These are phyloP conservation scores for Ceriops zippeliana DNA, from an alignment of 345 rosid species.

Conservation along the genomic window DNA sequence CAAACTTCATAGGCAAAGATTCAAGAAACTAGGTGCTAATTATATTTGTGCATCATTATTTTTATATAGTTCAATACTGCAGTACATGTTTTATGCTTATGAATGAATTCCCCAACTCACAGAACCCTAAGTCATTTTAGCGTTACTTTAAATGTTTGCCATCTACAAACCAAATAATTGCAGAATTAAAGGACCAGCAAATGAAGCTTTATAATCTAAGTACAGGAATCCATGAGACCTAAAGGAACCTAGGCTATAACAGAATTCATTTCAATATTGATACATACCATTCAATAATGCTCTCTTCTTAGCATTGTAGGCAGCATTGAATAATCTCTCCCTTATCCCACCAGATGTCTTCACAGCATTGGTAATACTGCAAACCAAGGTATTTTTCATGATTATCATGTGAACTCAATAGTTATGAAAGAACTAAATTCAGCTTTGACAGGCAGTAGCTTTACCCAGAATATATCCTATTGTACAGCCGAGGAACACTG, in stretches of 20 bases:
- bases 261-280: constrained; percentile 8
- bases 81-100: neutral
- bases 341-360: constrained; percentile 72
- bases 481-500: constrained; percentile 95
- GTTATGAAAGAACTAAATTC: constrained; percentile 13
- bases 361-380: constrained; percentile 74
- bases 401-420: constrained; percentile 12
- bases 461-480: constrained; percentile 90
- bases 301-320: constrained; percentile 93
- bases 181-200: neutral
- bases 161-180: neutral
- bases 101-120: neutral
- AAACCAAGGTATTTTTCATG: constrained; percentile 23
- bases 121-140: too few species aligned
- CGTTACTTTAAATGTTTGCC: too few species aligned
- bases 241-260: neutral
- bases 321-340: constrained; percentile 86
- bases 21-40: too few species aligned
- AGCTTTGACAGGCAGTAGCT: constrained; percentile 20
- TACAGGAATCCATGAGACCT: neutral
- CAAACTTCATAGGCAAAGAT: too few species aligned
- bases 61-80: too few species aligned
- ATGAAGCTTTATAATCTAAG: neutral
- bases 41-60: too few species aligned
- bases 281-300: constrained; percentile 76